A percentile compares a stretch with the other conserved stretches of the same genome.
These are phyloP conservation scores for Durio zibethinus DNA, from an alignment of 345 rosid genomes.

Conservation along the genomic window DNA sequence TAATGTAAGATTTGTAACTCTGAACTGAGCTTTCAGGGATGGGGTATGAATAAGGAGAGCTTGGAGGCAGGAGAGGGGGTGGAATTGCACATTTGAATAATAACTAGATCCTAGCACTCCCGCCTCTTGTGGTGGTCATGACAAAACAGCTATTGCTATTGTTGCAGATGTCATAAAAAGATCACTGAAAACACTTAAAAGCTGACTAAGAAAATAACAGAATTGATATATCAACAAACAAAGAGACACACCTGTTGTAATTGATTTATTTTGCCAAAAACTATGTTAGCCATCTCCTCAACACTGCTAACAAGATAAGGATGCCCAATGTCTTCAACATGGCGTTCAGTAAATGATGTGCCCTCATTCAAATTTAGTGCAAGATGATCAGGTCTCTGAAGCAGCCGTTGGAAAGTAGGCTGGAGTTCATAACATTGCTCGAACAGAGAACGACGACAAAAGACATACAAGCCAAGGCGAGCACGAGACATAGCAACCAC, in stretches of 20 bases:
- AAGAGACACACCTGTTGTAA: slow-evolving; percentile 52
- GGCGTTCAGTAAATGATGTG: slow-evolving; percentile 67
- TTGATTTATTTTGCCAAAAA: slow-evolving; percentile 48
- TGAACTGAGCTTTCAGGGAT: background rate
- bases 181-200: background rate
- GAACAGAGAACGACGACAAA: slow-evolving; percentile 85
- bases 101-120: background rate
- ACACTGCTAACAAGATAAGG: slow-evolving; percentile 54
- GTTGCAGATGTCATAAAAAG: background rate
- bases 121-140: background rate
- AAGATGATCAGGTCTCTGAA: slow-evolving; percentile 79
- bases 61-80: background rate
- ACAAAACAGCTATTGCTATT: background rate
- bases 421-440: slow-evolving; percentile 97
- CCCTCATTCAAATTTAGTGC: slow-evolving; percentile 61
- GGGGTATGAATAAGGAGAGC: background rate
- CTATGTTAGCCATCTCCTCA: slow-evolving; percentile 78
- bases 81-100: background rate
- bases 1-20: background rate
- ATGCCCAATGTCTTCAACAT: slow-evolving; percentile 63
- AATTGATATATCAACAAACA: background rate
- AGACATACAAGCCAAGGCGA: slow-evolving; percentile 82
- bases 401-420: slow-evolving; percentile 80
- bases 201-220: background rate
- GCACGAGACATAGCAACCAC: slow-evolving; percentile 99